phyloP scores from a whole-genome alignment of 768 basidiomycete genomes.

The Artomyces pyxidatus region DNA sequence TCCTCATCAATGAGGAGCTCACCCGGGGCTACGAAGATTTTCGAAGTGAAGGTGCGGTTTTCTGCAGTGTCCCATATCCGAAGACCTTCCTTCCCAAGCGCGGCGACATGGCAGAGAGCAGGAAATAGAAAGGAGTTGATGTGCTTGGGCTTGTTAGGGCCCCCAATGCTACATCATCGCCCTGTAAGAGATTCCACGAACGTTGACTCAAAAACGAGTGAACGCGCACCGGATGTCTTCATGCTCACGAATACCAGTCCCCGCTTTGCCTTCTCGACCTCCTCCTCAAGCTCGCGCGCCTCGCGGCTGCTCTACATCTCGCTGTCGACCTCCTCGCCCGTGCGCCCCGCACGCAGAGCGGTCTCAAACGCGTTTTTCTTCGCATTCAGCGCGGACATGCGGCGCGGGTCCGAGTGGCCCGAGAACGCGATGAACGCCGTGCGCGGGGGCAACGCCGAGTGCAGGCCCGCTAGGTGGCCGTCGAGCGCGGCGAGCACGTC shows the following conservation, averaged over 20 bases:
- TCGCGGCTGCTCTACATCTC: slow-evolving; percentile 73
- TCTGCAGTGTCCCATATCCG: slow-evolving; percentile 21
- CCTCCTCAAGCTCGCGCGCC: slow-evolving; percentile 71
- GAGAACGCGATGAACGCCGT: slow-evolving; percentile 83
- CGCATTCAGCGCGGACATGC: slow-evolving; percentile 65
- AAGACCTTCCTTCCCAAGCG: slow-evolving; percentile 21
- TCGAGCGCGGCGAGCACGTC: slow-evolving; percentile 44
- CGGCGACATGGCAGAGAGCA: slow-evolving; percentile 26
- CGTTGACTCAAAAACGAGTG: too few relatives aligned
- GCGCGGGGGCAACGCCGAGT: slow-evolving; percentile 62
- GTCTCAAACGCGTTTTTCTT: slow-evolving; percentile 68
- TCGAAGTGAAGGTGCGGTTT: too few relatives aligned
- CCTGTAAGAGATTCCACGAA: too few relatives aligned
- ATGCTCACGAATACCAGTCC: slow-evolving; percentile 80
- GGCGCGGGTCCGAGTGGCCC: slow-evolving; percentile 82
- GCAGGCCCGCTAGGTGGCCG: slow-evolving; percentile 48
- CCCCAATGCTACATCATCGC: too few relatives aligned
- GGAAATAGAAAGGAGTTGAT: slow-evolving; percentile 24
- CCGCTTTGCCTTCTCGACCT: slow-evolving; percentile 68
- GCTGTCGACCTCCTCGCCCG: slow-evolving; percentile 42
- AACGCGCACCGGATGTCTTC: slow-evolving; percentile 27
- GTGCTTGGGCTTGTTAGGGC: slow-evolving; percentile 27
- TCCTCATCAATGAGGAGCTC: too few relatives aligned
- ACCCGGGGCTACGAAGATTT: too few relatives aligned
- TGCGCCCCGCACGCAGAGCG: slow-evolving; percentile 47